Conservation (phyloP, 2,329 filamentous ascomycete genomes). For the Fusarium lyarnte region DNA sequence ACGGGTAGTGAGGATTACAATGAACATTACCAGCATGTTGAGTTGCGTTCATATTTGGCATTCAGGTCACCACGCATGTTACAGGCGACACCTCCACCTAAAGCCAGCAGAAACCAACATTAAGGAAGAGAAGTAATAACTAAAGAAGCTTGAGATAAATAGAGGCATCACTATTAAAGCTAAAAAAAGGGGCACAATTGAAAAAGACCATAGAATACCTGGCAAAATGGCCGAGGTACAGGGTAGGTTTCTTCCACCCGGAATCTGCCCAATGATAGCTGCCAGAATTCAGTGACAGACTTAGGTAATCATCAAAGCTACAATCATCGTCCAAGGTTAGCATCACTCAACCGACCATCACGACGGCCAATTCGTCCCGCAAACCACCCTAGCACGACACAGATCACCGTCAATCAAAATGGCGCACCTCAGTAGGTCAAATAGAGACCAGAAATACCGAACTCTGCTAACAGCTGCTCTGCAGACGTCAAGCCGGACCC, state of each 20-base stretch:
- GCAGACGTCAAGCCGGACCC: slow-evolving; percentile 55
- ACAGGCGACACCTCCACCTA: background rate
- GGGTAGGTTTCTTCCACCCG: slow-evolving; percentile 2
- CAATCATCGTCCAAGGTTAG: slow-evolving; percentile 28
- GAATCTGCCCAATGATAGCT: slow-evolving; percentile 23
- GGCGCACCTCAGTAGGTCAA: slow-evolving; percentile 52
- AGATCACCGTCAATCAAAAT: slow-evolving; percentile 46
- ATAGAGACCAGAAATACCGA: background rate
- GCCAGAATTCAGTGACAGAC: slow-evolving; percentile 12
- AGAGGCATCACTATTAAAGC: too few species aligned
- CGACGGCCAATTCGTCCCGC: slow-evolving; percentile 38
- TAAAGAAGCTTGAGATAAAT: too few species aligned
- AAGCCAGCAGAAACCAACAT: background rate
- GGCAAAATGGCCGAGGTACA: background rate
- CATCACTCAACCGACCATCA: slow-evolving; percentile 37
- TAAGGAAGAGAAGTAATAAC: too few species aligned
- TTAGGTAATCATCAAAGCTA: slow-evolving; percentile 38
- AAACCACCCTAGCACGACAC: slow-evolving; percentile 36
- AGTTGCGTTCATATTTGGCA: background rate
- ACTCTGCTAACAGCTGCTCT: slow-evolving; percentile 40
- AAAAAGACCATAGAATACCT: too few species aligned
- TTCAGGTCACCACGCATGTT: background rate
- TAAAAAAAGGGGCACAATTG: too few species aligned
- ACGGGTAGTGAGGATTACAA: too few species aligned
- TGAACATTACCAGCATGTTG: too few species aligned